Evolutionary conservation across 2,329 filamentous ascomycete species (phyloP).

Genomic region (Apiospora malaysiana): DNA sequence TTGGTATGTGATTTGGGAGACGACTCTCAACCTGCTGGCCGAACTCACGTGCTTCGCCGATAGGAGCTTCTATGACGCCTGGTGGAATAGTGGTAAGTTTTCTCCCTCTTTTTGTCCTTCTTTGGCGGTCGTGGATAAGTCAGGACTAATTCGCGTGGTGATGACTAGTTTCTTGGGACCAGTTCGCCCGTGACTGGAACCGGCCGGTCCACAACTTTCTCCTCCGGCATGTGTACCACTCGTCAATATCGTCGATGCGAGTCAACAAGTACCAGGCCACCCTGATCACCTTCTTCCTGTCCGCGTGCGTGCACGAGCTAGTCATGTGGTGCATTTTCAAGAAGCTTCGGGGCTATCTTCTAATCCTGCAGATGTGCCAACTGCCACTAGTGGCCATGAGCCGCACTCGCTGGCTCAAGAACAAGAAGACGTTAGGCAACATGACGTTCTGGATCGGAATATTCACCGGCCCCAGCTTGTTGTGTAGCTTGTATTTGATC

Average conservation of each 20-base stretch:
- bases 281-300: conserved; percentile 76
- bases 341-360: conserved; percentile 75
- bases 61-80: conserved; percentile 71
- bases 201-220: conserved; percentile 79
- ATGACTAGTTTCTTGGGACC: conserved; percentile 66
- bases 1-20: conserved; percentile 86
- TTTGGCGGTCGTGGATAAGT: neutral
- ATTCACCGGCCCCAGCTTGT: conserved; percentile 75
- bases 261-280: conserved; percentile 74
- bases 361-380: conserved; percentile 77
- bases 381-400: conserved; percentile 72
- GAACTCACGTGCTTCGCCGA: conserved; percentile 81
- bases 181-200: conserved; percentile 84
- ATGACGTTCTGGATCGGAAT: conserved; percentile 79
- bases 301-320: conserved; percentile 74
- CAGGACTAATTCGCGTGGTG: neutral
- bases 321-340: conserved; percentile 84
- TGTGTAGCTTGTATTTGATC: conserved; percentile 66
- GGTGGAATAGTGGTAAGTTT: conserved; percentile 63
- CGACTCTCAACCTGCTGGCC: conserved; percentile 75
- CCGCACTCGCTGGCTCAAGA: conserved; percentile 69
- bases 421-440: conserved; percentile 70
- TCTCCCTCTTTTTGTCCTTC: neutral
- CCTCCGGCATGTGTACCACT: conserved; percentile 80
- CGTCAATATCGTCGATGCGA: conserved; percentile 74